phyloP scores from a whole-genome alignment of 2,329 filamentous ascomycete species.

The Ilyonectria destructans region DNA sequence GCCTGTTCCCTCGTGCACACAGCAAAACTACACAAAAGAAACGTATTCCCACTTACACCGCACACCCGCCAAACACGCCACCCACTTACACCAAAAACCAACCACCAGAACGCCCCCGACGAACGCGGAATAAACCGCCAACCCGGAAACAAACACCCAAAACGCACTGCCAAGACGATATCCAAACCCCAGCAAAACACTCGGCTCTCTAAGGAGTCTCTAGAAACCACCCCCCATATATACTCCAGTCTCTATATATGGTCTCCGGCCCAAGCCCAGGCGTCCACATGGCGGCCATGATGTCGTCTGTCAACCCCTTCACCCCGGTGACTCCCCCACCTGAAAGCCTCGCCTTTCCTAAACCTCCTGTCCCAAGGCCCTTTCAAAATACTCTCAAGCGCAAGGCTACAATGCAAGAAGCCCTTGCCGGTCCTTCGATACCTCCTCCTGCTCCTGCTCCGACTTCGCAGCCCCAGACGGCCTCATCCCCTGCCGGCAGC shows the following conservation, averaged over 20 bases:
- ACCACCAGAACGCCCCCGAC: background rate
- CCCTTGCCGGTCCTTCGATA: constrained; percentile 42
- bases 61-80: background rate
- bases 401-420: constrained; percentile 48
- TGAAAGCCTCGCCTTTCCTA: constrained; percentile 51
- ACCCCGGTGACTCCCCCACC: constrained; percentile 51
- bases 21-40: background rate
- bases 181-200: background rate
- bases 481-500: constrained; percentile 41
- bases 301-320: constrained; percentile 52
- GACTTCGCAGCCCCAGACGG: constrained; percentile 45
- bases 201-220: constrained; percentile 1
- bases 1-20: background rate
- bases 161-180: constrained; percentile 4
- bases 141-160: constrained; percentile 6
- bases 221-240: constrained; percentile 6
- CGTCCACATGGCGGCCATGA: constrained; percentile 51
- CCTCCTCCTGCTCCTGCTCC: constrained; percentile 43
- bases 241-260: constrained; percentile 39
- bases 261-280: constrained; percentile 34
- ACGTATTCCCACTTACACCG: constrained; percentile 6
- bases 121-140: background rate
- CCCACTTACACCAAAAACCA: constrained; percentile 1
- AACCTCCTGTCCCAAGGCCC: constrained; percentile 50
- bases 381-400: constrained; percentile 49